Conservation (phyloP, 495 filamentous ascomycete species). For the Tuber brumale region DNA sequence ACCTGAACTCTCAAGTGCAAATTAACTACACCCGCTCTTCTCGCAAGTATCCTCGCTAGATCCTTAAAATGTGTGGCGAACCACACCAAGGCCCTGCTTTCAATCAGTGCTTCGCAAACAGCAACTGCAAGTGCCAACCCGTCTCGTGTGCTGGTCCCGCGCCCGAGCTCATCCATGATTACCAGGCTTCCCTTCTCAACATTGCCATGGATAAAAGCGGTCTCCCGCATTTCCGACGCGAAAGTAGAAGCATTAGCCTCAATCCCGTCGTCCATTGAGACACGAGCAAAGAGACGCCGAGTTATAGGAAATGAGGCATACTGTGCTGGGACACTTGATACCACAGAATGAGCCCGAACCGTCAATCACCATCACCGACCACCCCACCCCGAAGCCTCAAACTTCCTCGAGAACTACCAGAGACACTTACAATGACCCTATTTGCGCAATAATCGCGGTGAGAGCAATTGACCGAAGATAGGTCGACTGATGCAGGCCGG, state of each 20-base stretch:
- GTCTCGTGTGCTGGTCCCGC: conserved; percentile 84
- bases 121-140: conserved; percentile 84
- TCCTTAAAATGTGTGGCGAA: conserved; percentile 91
- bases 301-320: conserved; percentile 76
- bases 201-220: conserved; percentile 74
- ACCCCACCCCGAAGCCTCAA: conserved; percentile 4
- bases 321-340: conserved; percentile 60
- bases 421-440: conserved; percentile 62
- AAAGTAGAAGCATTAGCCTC: conserved; percentile 92
- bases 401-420: conserved; percentile 11
- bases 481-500: conserved; percentile 49
- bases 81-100: conserved; percentile 70
- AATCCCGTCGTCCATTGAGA: conserved; percentile 80
- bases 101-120: conserved; percentile 76
- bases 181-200: conserved; percentile 62
- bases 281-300: conserved; percentile 75
- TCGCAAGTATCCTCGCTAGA: conserved; percentile 66
- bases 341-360: not conserved
- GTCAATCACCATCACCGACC: not conserved
- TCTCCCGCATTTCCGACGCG: conserved; percentile 90
- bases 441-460: conserved; percentile 84
- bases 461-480: conserved; percentile 85
- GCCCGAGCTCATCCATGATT: conserved; percentile 87
- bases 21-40: conserved; percentile 68
- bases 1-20: conserved; percentile 73